phyloP scores from a whole-genome alignment of 23 red algal species.

The Agarophyton chilense region DNA sequence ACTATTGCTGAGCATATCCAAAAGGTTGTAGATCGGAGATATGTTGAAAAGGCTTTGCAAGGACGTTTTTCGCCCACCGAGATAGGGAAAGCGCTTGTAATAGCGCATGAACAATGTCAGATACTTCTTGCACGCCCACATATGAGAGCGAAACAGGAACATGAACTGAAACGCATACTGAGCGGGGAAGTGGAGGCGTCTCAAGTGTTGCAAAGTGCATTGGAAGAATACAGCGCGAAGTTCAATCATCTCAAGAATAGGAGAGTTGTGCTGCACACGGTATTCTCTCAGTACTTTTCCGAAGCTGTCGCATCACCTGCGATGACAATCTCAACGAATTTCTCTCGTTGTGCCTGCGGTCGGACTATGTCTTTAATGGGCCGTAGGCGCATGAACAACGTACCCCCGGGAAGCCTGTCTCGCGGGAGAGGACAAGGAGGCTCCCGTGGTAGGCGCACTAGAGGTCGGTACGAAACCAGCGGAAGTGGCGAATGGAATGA shows the following conservation, averaged over 20 bases:
- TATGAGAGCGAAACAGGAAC: slow-evolving; percentile 88
- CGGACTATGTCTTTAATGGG: slow-evolving; percentile 33
- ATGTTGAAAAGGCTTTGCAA: slow-evolving; percentile 78
- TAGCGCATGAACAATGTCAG: slow-evolving; percentile 84
- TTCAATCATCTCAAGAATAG: slow-evolving; percentile 35
- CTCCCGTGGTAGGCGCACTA: slow-evolving; percentile 10
- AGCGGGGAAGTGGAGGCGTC: slow-evolving; percentile 24
- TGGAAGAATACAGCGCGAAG: slow-evolving; percentile 35
- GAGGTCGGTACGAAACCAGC: neutral
- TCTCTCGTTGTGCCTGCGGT: slow-evolving; percentile 65
- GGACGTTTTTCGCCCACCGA: slow-evolving; percentile 82
- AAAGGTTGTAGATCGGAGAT: slow-evolving; percentile 91
- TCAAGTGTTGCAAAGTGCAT: slow-evolving; percentile 26
- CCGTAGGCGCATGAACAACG: neutral
- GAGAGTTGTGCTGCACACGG: slow-evolving; percentile 32
- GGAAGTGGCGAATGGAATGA: slow-evolving; percentile 31
- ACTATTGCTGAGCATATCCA: slow-evolving; percentile 98
- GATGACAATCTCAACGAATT: slow-evolving; percentile 16
- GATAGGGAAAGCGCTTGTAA: slow-evolving; percentile 87
- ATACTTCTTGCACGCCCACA: slow-evolving; percentile 78
- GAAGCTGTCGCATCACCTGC: neutral
- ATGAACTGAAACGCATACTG: slow-evolving; percentile 64
- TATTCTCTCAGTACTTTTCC: slow-evolving; percentile 47
- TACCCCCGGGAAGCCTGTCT: neutral
- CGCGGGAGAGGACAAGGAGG: neutral